Conservation (phyloP, 2,329 filamentous ascomycete species). For the Aspergillus jensenii region DNA sequence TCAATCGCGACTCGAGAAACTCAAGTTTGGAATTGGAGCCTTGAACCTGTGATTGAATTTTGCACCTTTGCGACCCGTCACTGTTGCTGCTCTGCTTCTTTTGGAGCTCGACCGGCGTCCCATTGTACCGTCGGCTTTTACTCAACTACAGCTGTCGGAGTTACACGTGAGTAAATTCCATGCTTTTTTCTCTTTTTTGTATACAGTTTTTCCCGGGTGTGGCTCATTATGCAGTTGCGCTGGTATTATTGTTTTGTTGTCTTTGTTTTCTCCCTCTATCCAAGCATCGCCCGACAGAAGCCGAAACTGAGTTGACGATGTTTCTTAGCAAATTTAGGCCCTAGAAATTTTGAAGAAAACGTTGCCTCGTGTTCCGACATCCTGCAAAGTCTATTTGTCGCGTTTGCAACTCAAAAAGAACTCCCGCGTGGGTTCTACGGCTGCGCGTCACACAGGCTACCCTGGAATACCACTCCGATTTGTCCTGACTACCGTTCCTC, state of each 20-base stretch:
- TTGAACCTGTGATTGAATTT: neutral
- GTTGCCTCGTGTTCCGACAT: neutral
- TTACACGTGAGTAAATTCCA: neutral
- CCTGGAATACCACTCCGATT: constrained; percentile 20
- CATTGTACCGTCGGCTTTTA: neutral
- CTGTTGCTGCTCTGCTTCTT: neutral
- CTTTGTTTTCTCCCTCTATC: neutral
- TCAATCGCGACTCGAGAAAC: neutral
- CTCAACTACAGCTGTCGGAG: neutral
- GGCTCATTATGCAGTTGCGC: neutral
- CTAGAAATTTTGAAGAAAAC: too few species aligned
- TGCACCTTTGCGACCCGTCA: neutral
- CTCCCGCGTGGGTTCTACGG: constrained; percentile 16
- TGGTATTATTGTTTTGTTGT: neutral
- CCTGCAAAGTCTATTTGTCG: neutral
- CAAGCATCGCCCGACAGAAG: neutral
- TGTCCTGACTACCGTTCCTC: constrained; percentile 32
- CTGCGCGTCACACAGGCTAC: constrained; percentile 14
- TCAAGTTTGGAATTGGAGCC: neutral
- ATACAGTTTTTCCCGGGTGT: neutral
- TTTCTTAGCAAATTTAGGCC: neutral
- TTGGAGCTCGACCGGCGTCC: neutral
- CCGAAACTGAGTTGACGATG: neutral
- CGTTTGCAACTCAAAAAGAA: neutral
- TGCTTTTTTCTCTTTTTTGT: neutral